These are phyloP conservation scores for Silybum marianum DNA, from an alignment of 129 eudicot genomes.

Conservation along the genomic window DNA sequence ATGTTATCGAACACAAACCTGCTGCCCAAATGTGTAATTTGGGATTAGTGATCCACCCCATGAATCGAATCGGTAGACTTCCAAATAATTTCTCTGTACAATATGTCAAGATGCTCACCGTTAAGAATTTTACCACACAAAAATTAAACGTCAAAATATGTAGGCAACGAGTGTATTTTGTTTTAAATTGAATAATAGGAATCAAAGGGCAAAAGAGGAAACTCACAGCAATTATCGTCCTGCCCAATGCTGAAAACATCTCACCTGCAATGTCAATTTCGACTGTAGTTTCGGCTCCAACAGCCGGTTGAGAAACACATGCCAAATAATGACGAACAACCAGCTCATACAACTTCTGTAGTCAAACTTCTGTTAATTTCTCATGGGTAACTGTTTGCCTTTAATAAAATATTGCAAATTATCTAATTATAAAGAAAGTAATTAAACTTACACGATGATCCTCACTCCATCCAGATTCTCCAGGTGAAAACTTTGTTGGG, in stretches of 20 bases:
- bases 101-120: conserved; percentile 18
- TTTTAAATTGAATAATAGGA: background rate
- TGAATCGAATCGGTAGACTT: conserved; percentile 81
- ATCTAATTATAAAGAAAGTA: background rate
- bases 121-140: background rate
- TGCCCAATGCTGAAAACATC: conserved; percentile 73
- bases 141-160: conserved; percentile 1
- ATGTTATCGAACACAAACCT: conserved; percentile 51
- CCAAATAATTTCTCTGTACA: conserved; percentile 88
- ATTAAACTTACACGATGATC: conserved; percentile 75
- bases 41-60: conserved; percentile 99
- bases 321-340: conserved; percentile 98
- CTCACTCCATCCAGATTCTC: conserved; percentile 89
- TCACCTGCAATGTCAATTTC: conserved; percentile 96
- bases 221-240: conserved; percentile 90
- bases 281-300: conserved; percentile 92
- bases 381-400: conserved; percentile 2
- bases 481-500: conserved; percentile 90
- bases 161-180: conserved; percentile 11
- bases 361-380: conserved; percentile 3
- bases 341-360: conserved; percentile 86
- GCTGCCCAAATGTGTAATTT: conserved; percentile 75
- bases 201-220: background rate
- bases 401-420: conserved; percentile 7
- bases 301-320: conserved; percentile 96